Base-by-base conservation (phyloP, 78 protist species). In the Bodo saltans region DNA sequence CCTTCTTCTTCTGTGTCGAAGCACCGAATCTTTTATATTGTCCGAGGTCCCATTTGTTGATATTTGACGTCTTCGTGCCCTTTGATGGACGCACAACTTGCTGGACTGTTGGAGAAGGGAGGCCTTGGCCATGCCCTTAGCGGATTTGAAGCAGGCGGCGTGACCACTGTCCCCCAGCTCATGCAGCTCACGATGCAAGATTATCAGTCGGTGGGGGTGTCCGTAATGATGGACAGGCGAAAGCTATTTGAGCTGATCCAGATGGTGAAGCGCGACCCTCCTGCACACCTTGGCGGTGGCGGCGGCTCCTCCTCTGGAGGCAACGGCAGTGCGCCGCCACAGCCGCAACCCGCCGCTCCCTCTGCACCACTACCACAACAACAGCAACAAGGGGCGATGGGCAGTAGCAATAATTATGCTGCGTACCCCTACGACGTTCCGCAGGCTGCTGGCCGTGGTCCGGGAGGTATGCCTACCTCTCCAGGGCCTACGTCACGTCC, bases 191-290 rank as follows among this genome's bases (percentile, higher is more conserved):
- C 81, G 67, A 76, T 76, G 81, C 81, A 4, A 28, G 35, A 76
- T 25, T 76, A 76, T 67, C 8, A 4, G 69, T 29, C 67, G 41
- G 81, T 83, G 26, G 86, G 86, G 12, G 79, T 83, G 40, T 4
- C 42, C 37, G 70, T 23, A 8, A 72, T 74, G 72, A 32, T 76
- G 27, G 86, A 83, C 86, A 21, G 86, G n/a, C 28, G 76, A 42
- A 68, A 71, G 72, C 68, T 83, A 28, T 83, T 83, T 42, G 78
- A 83, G 72, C n/a, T 83, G 37, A 83, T 83, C 52, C 86, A 83
- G 42, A 28, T 23, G 27, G 52, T 83, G 42, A 83, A 83, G 42
- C 21, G 79, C n/a, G 86, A 4, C 34, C 30, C 12, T 12, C 53
- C 81, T 4, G 30, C 81, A 39, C 21, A 67, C 12, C 52, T 3